These are phyloP conservation scores for Mycena belliarum DNA, from an alignment of 768 basidiomycete genomes.

Conservation along the genomic window DNA sequence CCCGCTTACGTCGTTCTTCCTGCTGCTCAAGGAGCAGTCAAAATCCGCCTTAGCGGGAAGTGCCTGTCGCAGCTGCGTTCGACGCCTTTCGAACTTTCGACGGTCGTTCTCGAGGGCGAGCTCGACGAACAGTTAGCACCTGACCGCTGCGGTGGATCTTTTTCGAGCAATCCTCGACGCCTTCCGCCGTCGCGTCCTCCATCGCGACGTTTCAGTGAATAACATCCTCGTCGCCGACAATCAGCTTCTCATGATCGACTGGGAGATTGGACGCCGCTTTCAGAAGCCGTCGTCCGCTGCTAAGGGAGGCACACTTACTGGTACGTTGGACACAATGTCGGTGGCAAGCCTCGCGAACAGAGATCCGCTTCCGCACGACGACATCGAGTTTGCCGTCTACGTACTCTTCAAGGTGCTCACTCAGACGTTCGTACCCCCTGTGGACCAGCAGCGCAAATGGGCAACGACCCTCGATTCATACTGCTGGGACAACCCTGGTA, in stretches of 20 bases:
- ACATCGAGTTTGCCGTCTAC: slow-evolving; percentile 14
- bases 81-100: too few species aligned
- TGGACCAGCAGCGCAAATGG: slow-evolving; percentile 1
- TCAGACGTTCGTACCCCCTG: slow-evolving; percentile 7
- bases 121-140: too few species aligned
- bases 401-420: slow-evolving; percentile 13
- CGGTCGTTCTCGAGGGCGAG: too few species aligned
- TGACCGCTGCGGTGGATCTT: too few species aligned
- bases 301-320: background rate
- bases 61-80: slow-evolving; percentile 10
- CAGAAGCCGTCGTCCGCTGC: background rate
- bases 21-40: background rate
- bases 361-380: slow-evolving; percentile 12
- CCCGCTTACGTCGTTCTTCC: slow-evolving; percentile 10
- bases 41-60: slow-evolving; percentile 4
- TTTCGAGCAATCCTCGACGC: slow-evolving; percentile 1
- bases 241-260: background rate
- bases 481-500: slow-evolving; percentile 3
- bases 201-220: background rate
- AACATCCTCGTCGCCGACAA: background rate
- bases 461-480: background rate
- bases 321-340: too few species aligned
- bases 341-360: background rate
- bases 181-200: background rate
- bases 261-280: background rate